Base-by-base conservation (phyloP, 2,329 filamentous ascomycete genomes). In the Metarhizium rileyi region DNA sequence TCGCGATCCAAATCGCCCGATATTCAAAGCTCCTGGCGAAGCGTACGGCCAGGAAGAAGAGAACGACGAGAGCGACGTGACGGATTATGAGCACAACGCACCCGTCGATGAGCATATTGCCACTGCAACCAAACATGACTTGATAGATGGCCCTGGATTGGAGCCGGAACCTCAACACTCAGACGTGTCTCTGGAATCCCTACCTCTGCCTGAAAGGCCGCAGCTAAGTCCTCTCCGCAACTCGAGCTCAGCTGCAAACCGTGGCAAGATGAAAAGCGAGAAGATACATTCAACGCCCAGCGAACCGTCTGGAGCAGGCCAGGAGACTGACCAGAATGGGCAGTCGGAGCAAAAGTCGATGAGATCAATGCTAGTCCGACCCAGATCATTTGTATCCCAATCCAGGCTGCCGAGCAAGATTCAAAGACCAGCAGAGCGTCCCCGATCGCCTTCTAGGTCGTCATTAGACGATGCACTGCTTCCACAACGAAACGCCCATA, bases 141-240 rank as follows among this genome's bases (percentile, higher is more conserved):
- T 72, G 30, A 57, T 64, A 10, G 64, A 67, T 48, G 57, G 60
- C 26, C 44, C 20, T 33, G 49, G 52, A 20, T 57, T 56, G 7
- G 51, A 54, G 14, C 52, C 55, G 3, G 48, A 45, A 18, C 66
- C 63, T 3, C 53, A 20, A 10, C 18, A 45, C n/a, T 33, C 9
- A 40, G 51, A 46, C 12, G 44, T 44, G 14, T 25, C 41, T 8
- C 2, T 27, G n/a, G 65, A 69, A 16, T 71, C 75, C 2, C 67
- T 73, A 2, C 70, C 75, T 2, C 61, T 77, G 2, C 73, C 74
- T 0, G 63, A 69, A 33, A 70, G 71, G 2, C 74, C 69, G 16
- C 73, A 71, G 44, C 55, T 76, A 44, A 75, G 70, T 44, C 78
- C 79, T 1, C 66, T 83, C 0, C 72, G 72, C 45, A 73, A 77